Percentiles rank a stretch among this genome's conserved stretches.
Evolutionary conservation across 257 asterid species (phyloP).

Genomic region (Thymus mandschuricus): DNA sequence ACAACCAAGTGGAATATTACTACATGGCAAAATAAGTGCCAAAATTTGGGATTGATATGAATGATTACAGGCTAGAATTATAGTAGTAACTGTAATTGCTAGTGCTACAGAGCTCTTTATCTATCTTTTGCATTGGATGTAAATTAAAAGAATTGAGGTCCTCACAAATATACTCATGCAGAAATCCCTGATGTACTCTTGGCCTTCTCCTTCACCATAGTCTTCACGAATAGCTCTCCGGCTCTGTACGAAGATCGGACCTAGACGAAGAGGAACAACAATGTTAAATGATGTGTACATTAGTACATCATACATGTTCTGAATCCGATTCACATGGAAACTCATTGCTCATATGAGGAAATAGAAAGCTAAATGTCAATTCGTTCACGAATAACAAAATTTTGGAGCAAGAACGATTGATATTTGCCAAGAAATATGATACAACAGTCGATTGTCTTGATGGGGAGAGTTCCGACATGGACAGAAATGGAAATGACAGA

Average conservation of each 20-base stretch:
- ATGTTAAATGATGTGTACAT: background rate
- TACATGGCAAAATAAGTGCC: background rate
- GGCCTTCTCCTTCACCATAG: constrained; percentile 77
- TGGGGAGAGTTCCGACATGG: background rate
- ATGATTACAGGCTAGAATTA: background rate
- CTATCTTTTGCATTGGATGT: constrained; percentile 3
- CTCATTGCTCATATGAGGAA: constrained; percentile 1
- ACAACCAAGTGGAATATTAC: background rate
- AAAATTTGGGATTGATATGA: constrained; percentile 14
- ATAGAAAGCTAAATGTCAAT: background rate
- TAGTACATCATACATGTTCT: background rate
- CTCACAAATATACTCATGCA: constrained; percentile 2
- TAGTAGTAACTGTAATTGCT: constrained; percentile 4
- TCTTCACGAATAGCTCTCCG: constrained; percentile 93
- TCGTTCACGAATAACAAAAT: background rate
- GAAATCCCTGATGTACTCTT: constrained; percentile 29
- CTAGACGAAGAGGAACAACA: constrained; percentile 45
- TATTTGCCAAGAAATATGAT: background rate
- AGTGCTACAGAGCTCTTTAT: background rate
- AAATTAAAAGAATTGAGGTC: constrained; percentile 4
- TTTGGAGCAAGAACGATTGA: background rate
- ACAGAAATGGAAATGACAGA: background rate
- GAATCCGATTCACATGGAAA: background rate
- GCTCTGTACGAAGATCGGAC: constrained; percentile 98
- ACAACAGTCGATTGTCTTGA: background rate